Evolutionary conservation across 2,329 filamentous ascomycete species (phyloP).

Genomic region (Phialophora expanda): DNA sequence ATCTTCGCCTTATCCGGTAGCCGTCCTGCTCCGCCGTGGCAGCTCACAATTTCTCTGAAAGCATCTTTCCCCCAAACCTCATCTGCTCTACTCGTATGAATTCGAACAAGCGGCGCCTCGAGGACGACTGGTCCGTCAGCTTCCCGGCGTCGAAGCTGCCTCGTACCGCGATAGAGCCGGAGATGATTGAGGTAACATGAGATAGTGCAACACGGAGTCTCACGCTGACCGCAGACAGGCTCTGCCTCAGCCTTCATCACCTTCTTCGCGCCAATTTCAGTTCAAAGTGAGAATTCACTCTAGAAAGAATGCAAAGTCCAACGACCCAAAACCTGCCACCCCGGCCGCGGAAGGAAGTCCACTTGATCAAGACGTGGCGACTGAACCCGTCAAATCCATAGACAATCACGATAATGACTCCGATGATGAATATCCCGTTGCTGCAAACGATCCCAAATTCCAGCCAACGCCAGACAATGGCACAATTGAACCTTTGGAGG

Average conservation of each 20-base stretch:
- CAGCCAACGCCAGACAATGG: not conserved
- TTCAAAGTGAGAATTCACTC: conserved; percentile 8
- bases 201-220: not conserved
- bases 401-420: not conserved
- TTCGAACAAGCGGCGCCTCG: not conserved
- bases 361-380: no score
- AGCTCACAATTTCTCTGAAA: not conserved
- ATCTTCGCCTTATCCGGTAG: not conserved
- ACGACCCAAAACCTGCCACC: not conserved
- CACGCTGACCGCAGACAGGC: not conserved
- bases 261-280: not conserved
- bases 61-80: not conserved
- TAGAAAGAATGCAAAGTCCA: not conserved
- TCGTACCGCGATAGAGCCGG: not conserved
- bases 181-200: not conserved
- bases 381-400: not conserved
- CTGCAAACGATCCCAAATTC: not conserved
- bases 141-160: not conserved
- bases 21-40: no score
- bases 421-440: not conserved
- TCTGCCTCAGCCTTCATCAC: not conserved
- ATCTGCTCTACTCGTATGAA: not conserved
- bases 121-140: not conserved
- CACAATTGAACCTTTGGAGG: not conserved
- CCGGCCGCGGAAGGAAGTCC: no score